A percentile compares a stretch with the other conserved stretches of the same genome.
phyloP scores from a whole-genome alignment of 306 rosid species.

The Abrus precatorius region DNA sequence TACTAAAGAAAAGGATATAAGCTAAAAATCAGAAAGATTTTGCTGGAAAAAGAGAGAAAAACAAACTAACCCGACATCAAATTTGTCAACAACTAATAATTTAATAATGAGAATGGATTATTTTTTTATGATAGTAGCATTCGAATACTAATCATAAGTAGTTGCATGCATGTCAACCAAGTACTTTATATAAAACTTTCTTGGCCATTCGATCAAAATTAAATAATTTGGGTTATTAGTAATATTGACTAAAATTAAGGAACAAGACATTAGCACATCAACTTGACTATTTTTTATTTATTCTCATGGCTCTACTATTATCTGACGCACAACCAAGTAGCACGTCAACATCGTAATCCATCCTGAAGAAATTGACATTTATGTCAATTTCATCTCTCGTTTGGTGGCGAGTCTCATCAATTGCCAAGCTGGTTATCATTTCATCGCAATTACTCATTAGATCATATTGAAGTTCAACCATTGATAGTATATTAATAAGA shows the following conservation, averaged over 20 bases:
- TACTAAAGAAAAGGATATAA: not conserved
- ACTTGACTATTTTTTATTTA: too few species aligned
- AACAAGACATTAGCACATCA: not conserved
- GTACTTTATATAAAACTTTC: not conserved
- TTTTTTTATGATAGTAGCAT: not conserved
- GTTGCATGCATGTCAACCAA: not conserved
- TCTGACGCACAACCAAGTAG: not conserved
- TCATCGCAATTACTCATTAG: not conserved
- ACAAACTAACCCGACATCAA: not conserved
- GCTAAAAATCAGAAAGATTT: not conserved
- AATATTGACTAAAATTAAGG: not conserved
- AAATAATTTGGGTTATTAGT: not conserved
- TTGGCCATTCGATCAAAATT: not conserved
- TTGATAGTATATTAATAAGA: slow-evolving; percentile 10
- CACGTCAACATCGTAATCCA: not conserved
- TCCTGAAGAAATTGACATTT: slow-evolving; percentile 2
- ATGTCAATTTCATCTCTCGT: not conserved
- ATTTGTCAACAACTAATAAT: slow-evolving; percentile 16
- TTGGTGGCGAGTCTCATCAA: not conserved
- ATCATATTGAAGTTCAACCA: slow-evolving; percentile 15
- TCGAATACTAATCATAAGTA: not conserved
- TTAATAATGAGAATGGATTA: not conserved
- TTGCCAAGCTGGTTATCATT: slow-evolving; percentile 31
- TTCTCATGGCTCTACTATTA: not conserved
- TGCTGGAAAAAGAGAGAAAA: not conserved